Conservation (phyloP, 1,284 basidiomycete genomes). For the Hypsizygus ulmarius region DNA sequence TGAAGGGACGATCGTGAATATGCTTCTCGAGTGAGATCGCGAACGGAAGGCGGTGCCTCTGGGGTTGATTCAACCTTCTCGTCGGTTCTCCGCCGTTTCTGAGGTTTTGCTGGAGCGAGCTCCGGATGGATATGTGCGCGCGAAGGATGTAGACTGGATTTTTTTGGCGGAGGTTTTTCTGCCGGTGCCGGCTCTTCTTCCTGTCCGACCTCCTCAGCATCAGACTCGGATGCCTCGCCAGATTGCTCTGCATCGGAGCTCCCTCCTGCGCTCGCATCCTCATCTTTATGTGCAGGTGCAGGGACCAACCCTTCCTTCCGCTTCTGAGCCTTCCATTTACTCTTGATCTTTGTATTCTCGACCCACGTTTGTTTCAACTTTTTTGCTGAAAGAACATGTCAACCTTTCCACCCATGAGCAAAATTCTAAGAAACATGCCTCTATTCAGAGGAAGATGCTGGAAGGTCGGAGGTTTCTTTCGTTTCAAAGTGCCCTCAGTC, state of each 20-base stretch:
- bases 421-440: conserved; percentile 42
- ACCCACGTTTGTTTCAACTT: conserved; percentile 75
- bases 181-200: conserved; percentile 9
- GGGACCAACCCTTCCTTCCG: conserved; percentile 46
- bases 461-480: conserved; percentile 67
- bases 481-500: conserved; percentile 35
- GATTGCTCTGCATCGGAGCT: conserved; percentile 5
- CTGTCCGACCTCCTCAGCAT: conserved; percentile 10
- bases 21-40: conserved; percentile 59
- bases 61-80: conserved; percentile 18
- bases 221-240: conserved; percentile 4
- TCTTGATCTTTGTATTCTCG: conserved; percentile 68
- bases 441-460: conserved; percentile 59
- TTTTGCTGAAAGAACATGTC: conserved; percentile 45
- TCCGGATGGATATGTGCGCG: conserved; percentile 26
- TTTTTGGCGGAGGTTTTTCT: conserved; percentile 13
- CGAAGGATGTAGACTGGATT: conserved; percentile 24
- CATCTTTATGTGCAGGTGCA: conserved; percentile 19
- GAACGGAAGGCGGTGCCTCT: conserved; percentile 35
- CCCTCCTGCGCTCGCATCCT: conserved; percentile 18
- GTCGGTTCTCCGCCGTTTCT: conserved; percentile 16
- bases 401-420: conserved; percentile 8
- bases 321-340: conserved; percentile 76
- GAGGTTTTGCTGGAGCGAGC: conserved; percentile 11
- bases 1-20: conserved; percentile 59